phyloP scores from a whole-genome alignment of 225 moss, liverwort and hornwort species.

The Sphagnum contortum region DNA sequence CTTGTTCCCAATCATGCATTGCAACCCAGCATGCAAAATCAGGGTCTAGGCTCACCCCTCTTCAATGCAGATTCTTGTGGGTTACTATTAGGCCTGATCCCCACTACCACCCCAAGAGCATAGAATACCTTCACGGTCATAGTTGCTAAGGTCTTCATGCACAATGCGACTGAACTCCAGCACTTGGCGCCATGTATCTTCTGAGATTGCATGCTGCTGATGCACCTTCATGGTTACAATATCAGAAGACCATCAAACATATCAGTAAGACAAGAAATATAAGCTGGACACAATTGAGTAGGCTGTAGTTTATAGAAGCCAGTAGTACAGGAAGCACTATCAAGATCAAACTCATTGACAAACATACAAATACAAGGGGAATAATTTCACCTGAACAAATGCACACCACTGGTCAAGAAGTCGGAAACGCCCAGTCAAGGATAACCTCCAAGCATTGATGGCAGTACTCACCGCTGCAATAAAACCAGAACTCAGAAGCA shows the following conservation, averaged over 20 bases:
- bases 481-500: not conserved
- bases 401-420: constrained; percentile 97
- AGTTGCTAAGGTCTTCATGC: constrained; percentile 98
- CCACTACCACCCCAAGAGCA: not conserved
- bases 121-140: constrained; percentile 78
- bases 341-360: too few species aligned
- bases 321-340: too few species aligned
- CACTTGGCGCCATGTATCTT: constrained; percentile 98
- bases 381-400: constrained; percentile 62
- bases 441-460: constrained; percentile 78
- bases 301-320: too few species aligned
- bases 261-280: too few species aligned
- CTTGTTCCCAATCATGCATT: too few species aligned
- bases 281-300: too few species aligned
- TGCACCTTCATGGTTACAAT: constrained; percentile 43
- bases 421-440: constrained; percentile 89
- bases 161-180: constrained; percentile 96
- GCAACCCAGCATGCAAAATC: too few species aligned
- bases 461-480: constrained; percentile 70
- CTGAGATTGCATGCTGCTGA: constrained; percentile 91
- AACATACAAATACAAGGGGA: not conserved
- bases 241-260: too few species aligned
- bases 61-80: not conserved
- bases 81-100: not conserved
- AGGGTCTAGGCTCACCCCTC: too few species aligned